These are phyloP conservation scores for Torulaspora delbrueckii DNA, from an alignment of 805 yeast species.

Conservation along the genomic window DNA sequence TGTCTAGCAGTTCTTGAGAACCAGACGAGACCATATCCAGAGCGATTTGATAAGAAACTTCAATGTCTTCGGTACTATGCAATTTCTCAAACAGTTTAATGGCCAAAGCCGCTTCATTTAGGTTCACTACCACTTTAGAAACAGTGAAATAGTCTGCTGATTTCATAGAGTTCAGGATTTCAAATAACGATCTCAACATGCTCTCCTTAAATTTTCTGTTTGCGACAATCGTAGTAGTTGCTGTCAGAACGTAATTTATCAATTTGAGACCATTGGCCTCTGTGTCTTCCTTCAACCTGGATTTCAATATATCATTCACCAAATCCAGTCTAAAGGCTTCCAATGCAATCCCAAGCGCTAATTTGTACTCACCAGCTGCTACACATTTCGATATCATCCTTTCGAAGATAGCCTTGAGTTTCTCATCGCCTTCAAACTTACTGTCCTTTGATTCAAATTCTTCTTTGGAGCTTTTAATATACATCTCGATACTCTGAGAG, in stretches of 20 bases:
- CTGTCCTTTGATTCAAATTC: conserved; percentile 38
- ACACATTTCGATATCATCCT: conserved; percentile 82
- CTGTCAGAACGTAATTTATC: conserved; percentile 69
- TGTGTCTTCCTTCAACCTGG: conserved; percentile 36
- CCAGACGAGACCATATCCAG: conserved; percentile 91
- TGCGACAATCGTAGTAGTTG: conserved; percentile 62
- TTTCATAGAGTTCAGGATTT: conserved; percentile 51
- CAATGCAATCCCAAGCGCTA: conserved; percentile 85
- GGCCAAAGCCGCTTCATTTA: conserved; percentile 73
- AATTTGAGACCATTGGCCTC: conserved; percentile 53
- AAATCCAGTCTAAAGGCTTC: conserved; percentile 86
- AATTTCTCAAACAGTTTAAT: conserved; percentile 59
- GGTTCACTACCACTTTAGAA: conserved; percentile 80
- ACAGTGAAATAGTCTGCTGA: conserved; percentile 78
- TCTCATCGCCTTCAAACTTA: conserved; percentile 46
- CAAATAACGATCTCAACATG: conserved; percentile 59
- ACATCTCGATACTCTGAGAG: conserved; percentile 83
- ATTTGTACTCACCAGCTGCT: conserved; percentile 59
- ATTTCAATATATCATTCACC: conserved; percentile 52
- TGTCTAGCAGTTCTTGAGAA: conserved; percentile 76
- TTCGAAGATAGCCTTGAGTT: conserved; percentile 69
- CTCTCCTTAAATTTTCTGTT: conserved; percentile 61
- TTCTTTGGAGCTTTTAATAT: conserved; percentile 59
- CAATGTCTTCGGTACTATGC: conserved; percentile 39
- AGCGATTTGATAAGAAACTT: conserved; percentile 86